Conservation (phyloP, 2,329 filamentous ascomycete species). For the Aphanocladium album region DNA sequence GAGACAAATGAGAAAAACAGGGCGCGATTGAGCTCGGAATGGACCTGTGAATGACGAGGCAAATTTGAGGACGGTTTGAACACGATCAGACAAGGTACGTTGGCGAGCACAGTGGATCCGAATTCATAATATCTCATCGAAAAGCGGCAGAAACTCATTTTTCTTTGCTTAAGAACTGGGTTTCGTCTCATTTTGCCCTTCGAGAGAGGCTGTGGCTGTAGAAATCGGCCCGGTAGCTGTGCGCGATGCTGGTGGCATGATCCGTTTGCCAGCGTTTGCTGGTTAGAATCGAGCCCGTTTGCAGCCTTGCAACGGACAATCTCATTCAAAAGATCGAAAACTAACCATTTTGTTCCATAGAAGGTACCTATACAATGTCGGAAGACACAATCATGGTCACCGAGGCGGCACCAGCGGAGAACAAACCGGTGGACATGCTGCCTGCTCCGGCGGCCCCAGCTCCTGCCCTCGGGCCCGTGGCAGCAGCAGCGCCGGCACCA, state of each 20-base stretch:
- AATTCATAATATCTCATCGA: not conserved
- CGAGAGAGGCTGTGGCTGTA: not conserved
- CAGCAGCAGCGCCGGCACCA: not conserved
- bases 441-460: not conserved
- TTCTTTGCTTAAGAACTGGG: not conserved
- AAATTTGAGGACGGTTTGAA: not conserved
- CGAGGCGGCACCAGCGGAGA: not conserved
- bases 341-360: not conserved
- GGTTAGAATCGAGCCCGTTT: not conserved
- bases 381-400: not conserved
- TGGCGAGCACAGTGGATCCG: not conserved
- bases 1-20: not conserved
- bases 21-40: not conserved
- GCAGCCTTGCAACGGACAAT: no score
- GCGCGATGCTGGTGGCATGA: not conserved
- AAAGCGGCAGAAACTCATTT: not conserved
- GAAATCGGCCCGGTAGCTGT: not conserved
- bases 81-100: slow-evolving; percentile 1
- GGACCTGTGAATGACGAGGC: not conserved
- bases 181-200: not conserved
- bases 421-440: not conserved
- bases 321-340: not conserved
- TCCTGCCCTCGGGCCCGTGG: not conserved
- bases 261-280: not conserved
- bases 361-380: not conserved